phyloP scores from a whole-genome alignment of 805 yeast genomes.

The Suhomyces pyralidae region DNA sequence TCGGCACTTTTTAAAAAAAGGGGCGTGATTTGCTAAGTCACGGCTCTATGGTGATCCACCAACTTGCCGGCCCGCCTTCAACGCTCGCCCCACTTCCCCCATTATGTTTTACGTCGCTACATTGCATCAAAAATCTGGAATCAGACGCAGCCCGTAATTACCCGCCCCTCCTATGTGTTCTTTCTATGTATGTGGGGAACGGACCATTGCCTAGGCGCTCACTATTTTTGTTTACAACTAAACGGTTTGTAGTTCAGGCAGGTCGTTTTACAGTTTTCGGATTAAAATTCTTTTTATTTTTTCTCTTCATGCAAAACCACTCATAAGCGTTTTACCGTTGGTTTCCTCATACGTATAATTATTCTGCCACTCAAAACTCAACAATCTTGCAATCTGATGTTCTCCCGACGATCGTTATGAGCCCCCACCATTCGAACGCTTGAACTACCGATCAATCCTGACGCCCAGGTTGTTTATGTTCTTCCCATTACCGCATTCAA shows the following conservation, averaged over 20 bases:
- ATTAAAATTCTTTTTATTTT: not conserved
- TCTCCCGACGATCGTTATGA: not conserved
- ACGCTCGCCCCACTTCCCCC: not conserved
- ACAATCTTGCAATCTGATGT: not conserved
- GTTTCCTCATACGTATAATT: not conserved
- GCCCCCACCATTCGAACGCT: not conserved
- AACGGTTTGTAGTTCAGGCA: not conserved
- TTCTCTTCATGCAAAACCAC: not conserved
- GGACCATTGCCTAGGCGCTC: not conserved
- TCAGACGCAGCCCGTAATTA: not conserved
- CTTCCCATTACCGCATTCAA: not conserved
- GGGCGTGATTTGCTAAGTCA: not conserved
- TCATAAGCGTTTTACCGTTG: not conserved
- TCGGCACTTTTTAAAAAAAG: not conserved
- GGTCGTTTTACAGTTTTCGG: not conserved
- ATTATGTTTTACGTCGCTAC: not conserved
- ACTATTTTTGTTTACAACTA: not conserved
- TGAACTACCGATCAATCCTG: not conserved
- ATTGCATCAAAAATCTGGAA: not conserved
- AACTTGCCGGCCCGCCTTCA: not conserved
- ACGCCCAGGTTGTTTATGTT: not conserved
- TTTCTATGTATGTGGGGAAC: not conserved
- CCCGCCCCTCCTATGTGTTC: not conserved
- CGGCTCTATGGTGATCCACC: not conserved
- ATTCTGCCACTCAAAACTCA: not conserved